phyloP scores from a whole-genome alignment of 192 early-diverging fungal species.

The Coemansia sp. region DNA sequence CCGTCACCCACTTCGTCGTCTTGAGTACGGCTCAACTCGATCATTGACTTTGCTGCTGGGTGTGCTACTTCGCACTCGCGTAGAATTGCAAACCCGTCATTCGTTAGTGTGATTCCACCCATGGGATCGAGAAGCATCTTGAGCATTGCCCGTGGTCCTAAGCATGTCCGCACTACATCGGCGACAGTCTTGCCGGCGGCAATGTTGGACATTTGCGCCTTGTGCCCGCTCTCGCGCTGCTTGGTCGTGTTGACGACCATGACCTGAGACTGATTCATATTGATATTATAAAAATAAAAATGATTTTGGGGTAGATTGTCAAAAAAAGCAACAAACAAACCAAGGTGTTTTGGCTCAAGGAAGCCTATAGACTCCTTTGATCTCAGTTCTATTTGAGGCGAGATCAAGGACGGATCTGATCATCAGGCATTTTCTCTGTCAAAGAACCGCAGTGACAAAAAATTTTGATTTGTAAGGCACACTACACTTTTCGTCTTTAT shows the following conservation, averaged over 20 bases:
- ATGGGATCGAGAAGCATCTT: constrained; percentile 99
- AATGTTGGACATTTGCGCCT: constrained; percentile 98
- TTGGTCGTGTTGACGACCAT: constrained; percentile 90
- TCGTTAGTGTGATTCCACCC: constrained; percentile 98
- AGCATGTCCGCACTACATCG: constrained; percentile 97
- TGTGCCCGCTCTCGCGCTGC: constrained; percentile 94
- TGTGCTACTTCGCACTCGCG: constrained; percentile 99
- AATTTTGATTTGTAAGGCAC: background rate
- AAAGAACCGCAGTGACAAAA: constrained; percentile 5
- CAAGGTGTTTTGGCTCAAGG: background rate
- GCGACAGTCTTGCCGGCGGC: constrained; percentile 98
- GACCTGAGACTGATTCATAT: constrained; percentile 79
- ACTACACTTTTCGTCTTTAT: constrained; percentile 8
- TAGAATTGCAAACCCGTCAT: constrained; percentile 98
- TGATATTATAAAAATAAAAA: constrained; percentile 10
- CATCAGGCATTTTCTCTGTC: background rate
- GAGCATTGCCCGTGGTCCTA: constrained; percentile 98
- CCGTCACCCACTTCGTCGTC: constrained; percentile 99
- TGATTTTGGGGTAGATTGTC: background rate
- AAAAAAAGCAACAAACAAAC: background rate
- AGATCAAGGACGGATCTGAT: background rate
- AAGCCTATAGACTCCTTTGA: constrained; percentile 2
- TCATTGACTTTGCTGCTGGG: constrained; percentile 99
- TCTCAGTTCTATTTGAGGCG: background rate
- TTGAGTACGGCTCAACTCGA: constrained; percentile 98